These are phyloP conservation scores for Wickerhamiella shivajii DNA, from an alignment of 805 yeast species.

Conservation along the genomic window DNA sequence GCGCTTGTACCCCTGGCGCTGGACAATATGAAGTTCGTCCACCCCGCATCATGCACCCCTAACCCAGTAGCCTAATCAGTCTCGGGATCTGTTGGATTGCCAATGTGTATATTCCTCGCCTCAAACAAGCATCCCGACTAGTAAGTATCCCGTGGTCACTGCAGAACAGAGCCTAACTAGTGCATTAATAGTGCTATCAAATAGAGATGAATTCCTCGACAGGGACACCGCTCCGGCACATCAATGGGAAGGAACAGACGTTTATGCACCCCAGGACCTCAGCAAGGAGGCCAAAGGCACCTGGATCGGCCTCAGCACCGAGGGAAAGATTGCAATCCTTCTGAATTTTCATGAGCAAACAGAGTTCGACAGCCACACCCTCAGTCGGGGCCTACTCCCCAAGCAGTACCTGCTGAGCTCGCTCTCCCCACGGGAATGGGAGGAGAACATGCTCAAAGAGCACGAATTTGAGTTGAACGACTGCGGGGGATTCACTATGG, in stretches of 20 bases:
- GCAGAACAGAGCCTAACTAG: constrained; percentile 12
- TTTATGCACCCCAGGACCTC: constrained; percentile 61
- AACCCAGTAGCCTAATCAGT: background rate
- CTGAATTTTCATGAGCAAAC: constrained; percentile 52
- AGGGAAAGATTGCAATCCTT: constrained; percentile 51
- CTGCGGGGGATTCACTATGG: constrained; percentile 22
- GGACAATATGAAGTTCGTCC: no score
- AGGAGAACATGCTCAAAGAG: constrained; percentile 18
- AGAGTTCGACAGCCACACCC: constrained; percentile 18
- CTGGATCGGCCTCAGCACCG: constrained; percentile 70
- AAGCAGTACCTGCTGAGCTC: constrained; percentile 30
- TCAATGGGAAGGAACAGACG: constrained; percentile 28
- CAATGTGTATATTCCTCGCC: constrained; percentile 68
- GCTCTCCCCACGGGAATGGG: constrained; percentile 34
- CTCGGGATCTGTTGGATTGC: no score
- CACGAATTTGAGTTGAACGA: constrained; percentile 10
- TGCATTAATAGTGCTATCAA: constrained; percentile 63
- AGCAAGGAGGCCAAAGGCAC: constrained; percentile 69
- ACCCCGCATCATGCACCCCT: background rate
- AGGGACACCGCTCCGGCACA: constrained; percentile 55
- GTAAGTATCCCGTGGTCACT: constrained; percentile 16
- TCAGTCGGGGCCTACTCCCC: constrained; percentile 43
- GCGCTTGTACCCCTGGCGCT: no score
- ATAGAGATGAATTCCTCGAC: constrained; percentile 72
- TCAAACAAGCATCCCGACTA: constrained; percentile 58